Base-by-base conservation (phyloP, 1,139 yeast genomes). In the Debaryomyces psychrophilus region DNA sequence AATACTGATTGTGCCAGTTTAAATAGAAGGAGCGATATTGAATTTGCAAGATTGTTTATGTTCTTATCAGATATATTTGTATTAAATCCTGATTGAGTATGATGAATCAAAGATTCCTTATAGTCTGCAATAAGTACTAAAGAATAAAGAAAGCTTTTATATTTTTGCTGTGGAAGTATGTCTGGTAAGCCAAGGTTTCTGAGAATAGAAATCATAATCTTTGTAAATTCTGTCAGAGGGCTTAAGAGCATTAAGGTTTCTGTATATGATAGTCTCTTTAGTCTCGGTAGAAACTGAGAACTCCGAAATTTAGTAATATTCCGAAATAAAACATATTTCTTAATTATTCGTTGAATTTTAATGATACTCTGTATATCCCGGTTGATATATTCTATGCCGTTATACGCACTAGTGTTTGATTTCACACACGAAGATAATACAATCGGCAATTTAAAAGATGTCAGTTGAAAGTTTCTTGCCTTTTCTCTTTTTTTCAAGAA, bases 1-100 rank as follows among this genome's bases (percentile, higher is more conserved):
- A 64, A 47, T 35, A 66, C 18, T 11, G 50, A 51, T 14, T 47
- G 41, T 1, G 65, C 52, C 43, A 48, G 49, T 43, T 62, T 64
- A 44, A 47, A 62, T 5, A 62, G 44, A 17, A 64, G 37, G 6
- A 64, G 45, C 58, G 67, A 59, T 9, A 65, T 48, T 36, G 60
- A 57, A 45, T 63, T 63, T 25, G 52, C 39, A 37, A 47, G 48
- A 33, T 42, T 44, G 12, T 44, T 38, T 8, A 36, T 34, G 28
- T 50, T 54, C 26, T 48, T 45, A 23, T 44, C 43, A 17, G 41
- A 44, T 8, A 37, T 48, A 44, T 67, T 67, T 9, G 65, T 50
- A 47, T 67, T 68, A 42, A 62, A 62, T 0, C 69, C 68, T 0
- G 72, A 67, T 37, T 62, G 69, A 3, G 18, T n/a, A 20, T 44